Conservation (phyloP, 139 green algal genomes). For the Tetraselmis striata region DNA sequence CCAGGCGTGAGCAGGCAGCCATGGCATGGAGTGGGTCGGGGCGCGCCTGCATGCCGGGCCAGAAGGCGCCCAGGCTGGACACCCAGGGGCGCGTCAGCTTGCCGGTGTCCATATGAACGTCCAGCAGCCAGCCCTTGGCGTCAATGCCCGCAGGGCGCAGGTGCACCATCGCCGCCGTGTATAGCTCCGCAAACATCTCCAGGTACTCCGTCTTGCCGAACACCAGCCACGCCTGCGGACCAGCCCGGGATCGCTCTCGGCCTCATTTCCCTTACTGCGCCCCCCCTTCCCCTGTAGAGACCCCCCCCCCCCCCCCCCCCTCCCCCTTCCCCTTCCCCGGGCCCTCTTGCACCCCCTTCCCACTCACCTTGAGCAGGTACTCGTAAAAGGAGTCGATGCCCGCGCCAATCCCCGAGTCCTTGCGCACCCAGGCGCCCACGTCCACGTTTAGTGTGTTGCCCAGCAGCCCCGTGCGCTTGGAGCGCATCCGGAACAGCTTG, state of each 20-base stretch:
- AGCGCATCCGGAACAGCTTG: conserved; percentile 24
- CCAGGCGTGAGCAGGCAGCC: no score
- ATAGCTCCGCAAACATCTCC: conserved; percentile 62
- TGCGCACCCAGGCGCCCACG: conserved; percentile 55
- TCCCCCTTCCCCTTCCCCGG: no score
- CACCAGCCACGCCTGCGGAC: conserved; percentile 63
- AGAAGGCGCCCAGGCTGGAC: conserved; percentile 75
- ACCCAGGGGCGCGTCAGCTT: conserved; percentile 55
- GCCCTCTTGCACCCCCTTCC: no score
- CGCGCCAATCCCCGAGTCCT: conserved; percentile 63
- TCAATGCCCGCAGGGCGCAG: not conserved
- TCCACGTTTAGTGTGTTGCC: conserved; percentile 66
- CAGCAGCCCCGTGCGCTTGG: conserved; percentile 46
- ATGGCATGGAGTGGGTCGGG: no score
- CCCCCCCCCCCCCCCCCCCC: no score
- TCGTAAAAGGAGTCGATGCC: conserved; percentile 84
- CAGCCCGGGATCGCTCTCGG: not conserved
- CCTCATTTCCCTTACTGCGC: not conserved
- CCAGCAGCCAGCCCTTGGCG: conserved; percentile 39
- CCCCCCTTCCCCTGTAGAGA: not conserved
- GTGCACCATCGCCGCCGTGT: conserved; percentile 41
- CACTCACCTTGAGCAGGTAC: conserved; percentile 79
- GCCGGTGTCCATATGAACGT: conserved; percentile 70
- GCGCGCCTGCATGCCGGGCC: conserved; percentile 77
- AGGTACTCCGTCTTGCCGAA: conserved; percentile 69